Evolutionary conservation across 179 eudicot species (phyloP), one percentile per base, ranked within the genome.

Genomic region (Amaranthus tricolor): DNA sequence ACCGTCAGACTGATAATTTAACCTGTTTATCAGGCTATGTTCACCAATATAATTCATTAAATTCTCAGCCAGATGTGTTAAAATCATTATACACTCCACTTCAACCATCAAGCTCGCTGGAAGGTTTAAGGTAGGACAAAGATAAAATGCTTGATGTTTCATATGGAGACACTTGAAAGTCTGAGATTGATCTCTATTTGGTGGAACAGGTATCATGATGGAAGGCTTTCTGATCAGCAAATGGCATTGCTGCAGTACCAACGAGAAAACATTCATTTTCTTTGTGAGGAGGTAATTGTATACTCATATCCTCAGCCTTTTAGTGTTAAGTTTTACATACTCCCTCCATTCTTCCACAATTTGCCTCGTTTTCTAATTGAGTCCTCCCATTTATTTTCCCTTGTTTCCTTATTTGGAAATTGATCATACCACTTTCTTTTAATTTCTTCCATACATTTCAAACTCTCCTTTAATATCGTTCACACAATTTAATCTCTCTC

Each of bases 161-260:
- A 5, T 31, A 70, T 56, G 12, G 65, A 43, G 58, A 43, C 16
- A 54, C 49, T n/a, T 15, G 52, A 53, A 64, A 68, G 19, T 12
- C 44, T 68, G 78, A 31, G 8, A 5, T 61, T 14, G 54, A 58
- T 66, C 71, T 66, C 59, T n/a, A 12, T 40, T 56, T 70, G 48
- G 44, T 65, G 71, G 65, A 50, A 77, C 80, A 95, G 99, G 89
- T 95, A 95, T 80, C 86, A 95, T 76, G 99, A 95, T 78, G 95
- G 93, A 61, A 87, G 98, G 66, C 96, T 95, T 56, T 88, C 99
- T 85, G 99, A 95, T 87, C 99, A 95, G 90, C 99, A 93, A 80
- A 95, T 95, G 98, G 99, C 99, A 56, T 79, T 95, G 79, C 82
- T 95, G 84, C 99, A 95, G 74, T 95, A 95, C 84, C 99, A 95